Conservation (phyloP, 805 yeast genomes). For the Saccharomycopsis sp. region DNA sequence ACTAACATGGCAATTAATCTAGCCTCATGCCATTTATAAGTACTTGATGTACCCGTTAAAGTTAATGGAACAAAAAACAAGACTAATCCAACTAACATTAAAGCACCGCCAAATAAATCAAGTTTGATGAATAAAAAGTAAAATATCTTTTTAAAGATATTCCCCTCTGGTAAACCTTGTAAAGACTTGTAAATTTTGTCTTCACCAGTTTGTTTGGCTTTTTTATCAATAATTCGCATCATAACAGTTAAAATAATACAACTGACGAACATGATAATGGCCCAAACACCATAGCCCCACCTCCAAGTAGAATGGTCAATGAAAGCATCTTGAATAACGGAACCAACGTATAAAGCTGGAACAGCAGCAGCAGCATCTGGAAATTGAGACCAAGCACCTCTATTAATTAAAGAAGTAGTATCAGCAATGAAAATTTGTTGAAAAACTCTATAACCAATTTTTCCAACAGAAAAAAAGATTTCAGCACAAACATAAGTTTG, state of each 20-base stretch:
- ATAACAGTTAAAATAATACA: constrained; percentile 20
- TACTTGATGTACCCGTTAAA: constrained; percentile 21
- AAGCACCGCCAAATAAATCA: constrained; percentile 21
- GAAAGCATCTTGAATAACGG: constrained; percentile 23
- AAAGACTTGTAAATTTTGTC: no score
- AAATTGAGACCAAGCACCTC: constrained; percentile 29
- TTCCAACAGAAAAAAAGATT: constrained; percentile 29
- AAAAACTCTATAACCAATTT: constrained; percentile 28
- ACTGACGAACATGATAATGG: constrained; percentile 26
- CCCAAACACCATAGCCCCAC: constrained; percentile 39
- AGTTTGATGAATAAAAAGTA: constrained; percentile 19
- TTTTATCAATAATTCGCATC: constrained; percentile 20
- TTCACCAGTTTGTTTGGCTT: background rate
- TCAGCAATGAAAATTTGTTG: constrained; percentile 30
- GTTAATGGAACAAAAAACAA: constrained; percentile 24
- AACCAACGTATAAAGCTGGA: constrained; percentile 24
- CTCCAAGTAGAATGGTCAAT: constrained; percentile 33
- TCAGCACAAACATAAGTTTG: constrained; percentile 26
- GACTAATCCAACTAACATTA: constrained; percentile 21
- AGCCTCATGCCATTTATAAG: constrained; percentile 21
- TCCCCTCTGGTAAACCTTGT: no score
- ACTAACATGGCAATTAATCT: constrained; percentile 28
- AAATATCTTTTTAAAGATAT: constrained; percentile 13
- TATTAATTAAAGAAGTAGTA: constrained; percentile 29
- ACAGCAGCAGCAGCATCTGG: constrained; percentile 27